Evolutionary conservation across 2,329 filamentous ascomycete species (phyloP).

Genomic region (Corniculantispora saksenae): DNA sequence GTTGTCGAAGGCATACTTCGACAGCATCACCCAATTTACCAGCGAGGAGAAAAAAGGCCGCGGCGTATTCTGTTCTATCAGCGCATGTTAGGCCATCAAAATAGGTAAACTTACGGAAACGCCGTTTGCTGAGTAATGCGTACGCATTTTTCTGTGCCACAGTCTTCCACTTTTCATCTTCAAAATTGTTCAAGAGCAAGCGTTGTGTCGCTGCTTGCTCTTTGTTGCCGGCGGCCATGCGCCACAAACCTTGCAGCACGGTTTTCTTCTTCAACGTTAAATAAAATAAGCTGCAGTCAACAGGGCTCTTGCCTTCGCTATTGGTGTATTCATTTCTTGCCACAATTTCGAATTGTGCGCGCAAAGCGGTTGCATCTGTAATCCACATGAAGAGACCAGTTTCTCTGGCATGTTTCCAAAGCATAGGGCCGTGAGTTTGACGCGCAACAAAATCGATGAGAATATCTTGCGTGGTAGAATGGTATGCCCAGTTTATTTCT

Average conservation of each 20-base stretch:
- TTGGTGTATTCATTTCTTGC: constrained; percentile 93
- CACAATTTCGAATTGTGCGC: constrained; percentile 79
- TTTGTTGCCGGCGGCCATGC: constrained; percentile 86
- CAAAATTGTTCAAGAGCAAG: constrained; percentile 87
- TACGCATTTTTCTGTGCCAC: constrained; percentile 95
- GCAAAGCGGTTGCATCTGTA: constrained; percentile 69
- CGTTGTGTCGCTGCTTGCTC: constrained; percentile 81
- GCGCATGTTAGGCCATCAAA: constrained; percentile 3
- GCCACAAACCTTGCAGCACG: constrained; percentile 87
- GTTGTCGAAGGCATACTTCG: constrained; percentile 80
- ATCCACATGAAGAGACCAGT: constrained; percentile 97
- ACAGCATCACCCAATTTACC: constrained; percentile 83
- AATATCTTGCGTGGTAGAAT: constrained; percentile 86
- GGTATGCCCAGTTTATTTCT: constrained; percentile 84
- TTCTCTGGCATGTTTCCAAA: constrained; percentile 83
- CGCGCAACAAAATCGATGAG: constrained; percentile 78
- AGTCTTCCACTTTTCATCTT: constrained; percentile 82
- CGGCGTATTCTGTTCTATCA: constrained; percentile 74
- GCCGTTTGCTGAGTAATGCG: constrained; percentile 83
- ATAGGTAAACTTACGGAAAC: constrained; percentile 64
- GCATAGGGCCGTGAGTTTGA: constrained; percentile 76
- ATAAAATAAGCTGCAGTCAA: constrained; percentile 90
- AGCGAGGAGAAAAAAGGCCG: constrained; percentile 91
- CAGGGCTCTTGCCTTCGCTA: constrained; percentile 81
- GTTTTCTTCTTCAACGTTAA: constrained; percentile 88